Conservation (phyloP, 2,329 filamentous ascomycete species). For the Diaporthe aspalathi region DNA sequence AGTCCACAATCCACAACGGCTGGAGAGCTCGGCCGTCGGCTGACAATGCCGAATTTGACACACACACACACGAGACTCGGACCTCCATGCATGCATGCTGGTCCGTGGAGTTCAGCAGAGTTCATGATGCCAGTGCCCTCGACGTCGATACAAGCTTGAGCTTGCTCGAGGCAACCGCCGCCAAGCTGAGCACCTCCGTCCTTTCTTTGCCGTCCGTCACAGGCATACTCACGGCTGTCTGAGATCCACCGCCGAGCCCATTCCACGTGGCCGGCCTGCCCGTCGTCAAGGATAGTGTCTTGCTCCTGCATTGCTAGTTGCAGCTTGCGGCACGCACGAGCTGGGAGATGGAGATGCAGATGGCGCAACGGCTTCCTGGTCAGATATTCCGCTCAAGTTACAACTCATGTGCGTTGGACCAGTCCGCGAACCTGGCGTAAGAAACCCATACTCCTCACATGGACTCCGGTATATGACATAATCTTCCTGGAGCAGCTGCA, state of each 20-base stretch:
- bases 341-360: slow-evolving; percentile 8
- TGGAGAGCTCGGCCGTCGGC: slow-evolving; percentile 9
- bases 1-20: slow-evolving; percentile 1
- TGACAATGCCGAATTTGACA: slow-evolving; percentile 18
- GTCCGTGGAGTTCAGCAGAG: slow-evolving; percentile 10
- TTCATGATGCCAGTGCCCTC: slow-evolving; percentile 15
- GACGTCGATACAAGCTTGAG: slow-evolving; percentile 8
- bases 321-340: slow-evolving; percentile 10
- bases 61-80: slow-evolving; percentile 8
- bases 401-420: background rate
- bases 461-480: background rate
- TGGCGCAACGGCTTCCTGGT: background rate
- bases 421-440: slow-evolving; percentile 15
- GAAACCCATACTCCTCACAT: background rate
- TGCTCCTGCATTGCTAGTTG: slow-evolving; percentile 33
- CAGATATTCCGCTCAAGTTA: background rate
- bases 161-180: background rate
- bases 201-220: slow-evolving; percentile 9
- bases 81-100: background rate
- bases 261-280: slow-evolving; percentile 31
- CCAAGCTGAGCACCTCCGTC: background rate
- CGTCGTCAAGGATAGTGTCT: slow-evolving; percentile 27
- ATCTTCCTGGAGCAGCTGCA: background rate
- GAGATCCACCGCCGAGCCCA: slow-evolving; percentile 15
- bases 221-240: slow-evolving; percentile 22